Base-by-base conservation (phyloP, 1,139 yeast species). In the Sugiyamaella castrensis region DNA sequence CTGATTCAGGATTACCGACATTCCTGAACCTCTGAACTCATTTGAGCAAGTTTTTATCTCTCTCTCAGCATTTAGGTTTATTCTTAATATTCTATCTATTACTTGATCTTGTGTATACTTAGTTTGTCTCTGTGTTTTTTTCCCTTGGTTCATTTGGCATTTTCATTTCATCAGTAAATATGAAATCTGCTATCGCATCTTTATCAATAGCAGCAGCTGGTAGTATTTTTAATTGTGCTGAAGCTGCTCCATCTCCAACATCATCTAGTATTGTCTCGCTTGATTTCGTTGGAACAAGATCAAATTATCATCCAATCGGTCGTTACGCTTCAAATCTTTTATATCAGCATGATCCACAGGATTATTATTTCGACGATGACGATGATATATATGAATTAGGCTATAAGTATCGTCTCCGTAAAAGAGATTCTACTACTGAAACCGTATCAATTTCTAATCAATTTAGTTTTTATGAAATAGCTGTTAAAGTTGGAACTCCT, bases 371-470 rank as follows among this genome's bases (percentile, higher is more conserved):
- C 24, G 24, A 19, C 5, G 24, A 19, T 19, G 24, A 4, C 24
- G 24, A 19, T 19, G 24, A 19, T 19, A 5, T 19, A 19, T 3
- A 19, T 19, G 24, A 19, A 19, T 19, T 19, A 19, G 24, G 5
- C 5, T 19, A 19, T 19, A 19, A 19, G 24, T 19, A 84, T 57
- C 92, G 88, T 66, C 70, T 72, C 38, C 69, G 92, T 32, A 73
- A 71, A 37, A 28, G 46, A 16, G 46, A 28, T 13, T 27, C 40
- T 11, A 12, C 31, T 16, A 26, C 27, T 15, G 38, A 28, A 8
- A 9, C 42, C 1, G 6, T 43, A 15, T 10, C 37, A 3, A 54
- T 57, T 10, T 44, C 50, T 19, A 63, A 63, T 51, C 47, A 52
- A 49, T 50, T 51, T 52, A 50, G 57, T 4, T 57, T 46, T 55